These are phyloP conservation scores for Torulaspora maleeae DNA, from an alignment of 805 yeast genomes.

Conservation along the genomic window DNA sequence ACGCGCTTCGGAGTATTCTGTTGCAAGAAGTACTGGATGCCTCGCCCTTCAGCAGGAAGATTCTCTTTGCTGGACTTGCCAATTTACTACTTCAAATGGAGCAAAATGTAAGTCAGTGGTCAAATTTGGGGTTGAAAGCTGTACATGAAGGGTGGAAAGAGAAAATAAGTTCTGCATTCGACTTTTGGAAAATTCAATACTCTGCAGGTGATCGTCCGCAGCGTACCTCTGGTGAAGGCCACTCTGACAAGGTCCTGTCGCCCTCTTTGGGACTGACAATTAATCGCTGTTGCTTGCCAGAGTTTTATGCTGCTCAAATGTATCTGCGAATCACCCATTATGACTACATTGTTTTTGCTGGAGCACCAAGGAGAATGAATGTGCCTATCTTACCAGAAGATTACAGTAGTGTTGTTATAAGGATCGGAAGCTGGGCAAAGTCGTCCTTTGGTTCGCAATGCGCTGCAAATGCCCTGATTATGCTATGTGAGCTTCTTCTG, in stretches of 20 bases:
- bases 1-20: slow-evolving; percentile 7
- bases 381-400: slow-evolving; percentile 49
- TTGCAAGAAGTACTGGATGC: slow-evolving; percentile 7
- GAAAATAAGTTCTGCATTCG: slow-evolving; percentile 8
- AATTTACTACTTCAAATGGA: slow-evolving; percentile 12
- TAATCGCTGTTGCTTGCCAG: slow-evolving; percentile 50
- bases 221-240: too few species aligned
- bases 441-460: slow-evolving; percentile 15
- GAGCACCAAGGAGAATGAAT: slow-evolving; percentile 71
- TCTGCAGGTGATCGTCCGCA: too few species aligned
- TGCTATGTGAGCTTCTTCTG: slow-evolving; percentile 54
- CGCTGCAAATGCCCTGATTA: slow-evolving; percentile 52
- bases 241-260: too few species aligned
- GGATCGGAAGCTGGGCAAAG: slow-evolving; percentile 34
- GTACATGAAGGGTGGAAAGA: slow-evolving; percentile 11
- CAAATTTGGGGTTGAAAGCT: slow-evolving; percentile 10
- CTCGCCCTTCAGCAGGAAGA: slow-evolving; percentile 10
- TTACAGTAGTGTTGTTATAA: slow-evolving; percentile 42
- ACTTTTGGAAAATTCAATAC: slow-evolving; percentile 8
- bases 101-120: slow-evolving; percentile 13
- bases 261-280: too few species aligned
- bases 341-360: slow-evolving; percentile 69
- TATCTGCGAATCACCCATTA: slow-evolving; percentile 64
- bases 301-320: slow-evolving; percentile 66
- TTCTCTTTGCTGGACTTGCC: slow-evolving; percentile 10